These are phyloP conservation scores for Fomitopsis serialis DNA, from an alignment of 768 basidiomycete species.

Conservation along the genomic window DNA sequence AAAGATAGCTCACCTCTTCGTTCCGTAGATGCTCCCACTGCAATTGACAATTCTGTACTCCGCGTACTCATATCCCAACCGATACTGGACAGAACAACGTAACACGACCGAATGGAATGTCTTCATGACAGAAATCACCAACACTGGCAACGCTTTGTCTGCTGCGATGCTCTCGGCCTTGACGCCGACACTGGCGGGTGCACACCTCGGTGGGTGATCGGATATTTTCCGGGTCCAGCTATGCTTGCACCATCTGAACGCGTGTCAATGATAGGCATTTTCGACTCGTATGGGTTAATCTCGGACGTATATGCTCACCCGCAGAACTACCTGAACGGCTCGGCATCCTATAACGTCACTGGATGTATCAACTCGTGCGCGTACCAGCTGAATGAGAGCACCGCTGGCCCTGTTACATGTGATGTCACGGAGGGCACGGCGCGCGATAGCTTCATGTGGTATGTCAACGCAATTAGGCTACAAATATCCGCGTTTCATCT, in stretches of 20 bases:
- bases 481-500: conserved; percentile 1
- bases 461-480: conserved; percentile 12
- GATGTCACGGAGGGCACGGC: conserved; percentile 35
- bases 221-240: background rate
- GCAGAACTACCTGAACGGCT: conserved; percentile 51
- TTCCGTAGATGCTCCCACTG: conserved; percentile 28
- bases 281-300: conserved; percentile 57
- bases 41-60: conserved; percentile 21
- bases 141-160: conserved; percentile 24
- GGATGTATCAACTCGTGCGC: conserved; percentile 45
- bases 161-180: conserved; percentile 12
- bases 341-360: conserved; percentile 52
- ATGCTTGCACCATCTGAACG: background rate
- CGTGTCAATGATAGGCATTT: conserved; percentile 35
- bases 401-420: conserved; percentile 22
- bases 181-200: conserved; percentile 22
- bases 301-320: conserved; percentile 51
- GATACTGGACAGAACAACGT: conserved; percentile 20
- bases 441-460: conserved; percentile 58
- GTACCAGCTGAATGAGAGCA: conserved; percentile 29
- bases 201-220: conserved; percentile 44
- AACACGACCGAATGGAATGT: conserved; percentile 26
- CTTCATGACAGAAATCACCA: conserved; percentile 27
- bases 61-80: conserved; percentile 16
- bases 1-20: background rate